Base-by-base conservation (phyloP, 306 rosid genomes). In the Acacia acuminata region DNA sequence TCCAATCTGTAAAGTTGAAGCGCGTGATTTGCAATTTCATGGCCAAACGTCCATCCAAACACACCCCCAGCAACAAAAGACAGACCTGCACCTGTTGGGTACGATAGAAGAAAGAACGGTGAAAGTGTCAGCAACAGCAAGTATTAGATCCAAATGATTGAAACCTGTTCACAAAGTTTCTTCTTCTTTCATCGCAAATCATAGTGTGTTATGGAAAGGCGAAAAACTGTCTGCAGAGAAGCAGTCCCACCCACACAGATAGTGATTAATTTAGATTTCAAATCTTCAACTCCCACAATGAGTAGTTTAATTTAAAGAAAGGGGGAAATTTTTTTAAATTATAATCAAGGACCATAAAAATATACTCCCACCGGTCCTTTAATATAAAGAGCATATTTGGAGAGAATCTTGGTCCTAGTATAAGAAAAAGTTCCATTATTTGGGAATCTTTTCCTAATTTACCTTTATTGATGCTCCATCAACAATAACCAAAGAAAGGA, bases 1-100 rank as follows among this genome's bases (percentile, higher is more conserved):
- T 93, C 99, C 71, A 92, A 60, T 88, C 82, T 91, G 92, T 96
- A 96, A 73, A 96, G 94, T 81, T 93, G 98, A 79, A 91, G 87
- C 24, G 90, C 48, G 78, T 93, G 98, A 82, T 89, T 88, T 51
- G 94, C 96, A 22, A 88, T 53, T 85, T 96, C 98, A 0, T 92
- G 94, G 27, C 96, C 96, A 15, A 89, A 87, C n/a, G 90, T 83
- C 84, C 78, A 86, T 20, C 96, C 93, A 72, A 93, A 91, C 25
- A 79, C 82, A 83, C 94, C 98, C 47, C 99, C 98, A 32, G 92
- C 96, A 55, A 96, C 53, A 80, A 92, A 71, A 15, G 97, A 87
- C 63, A 93, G 77, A 60, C 92, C 94, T 75, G 98, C 87, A 81
- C 98, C 99, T 96, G 89, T 30, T 51, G 79, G 65, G 82, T 66